These are phyloP conservation scores for Fraxinus paxiana DNA, from an alignment of 305 asterid genomes.

Conservation along the genomic window DNA sequence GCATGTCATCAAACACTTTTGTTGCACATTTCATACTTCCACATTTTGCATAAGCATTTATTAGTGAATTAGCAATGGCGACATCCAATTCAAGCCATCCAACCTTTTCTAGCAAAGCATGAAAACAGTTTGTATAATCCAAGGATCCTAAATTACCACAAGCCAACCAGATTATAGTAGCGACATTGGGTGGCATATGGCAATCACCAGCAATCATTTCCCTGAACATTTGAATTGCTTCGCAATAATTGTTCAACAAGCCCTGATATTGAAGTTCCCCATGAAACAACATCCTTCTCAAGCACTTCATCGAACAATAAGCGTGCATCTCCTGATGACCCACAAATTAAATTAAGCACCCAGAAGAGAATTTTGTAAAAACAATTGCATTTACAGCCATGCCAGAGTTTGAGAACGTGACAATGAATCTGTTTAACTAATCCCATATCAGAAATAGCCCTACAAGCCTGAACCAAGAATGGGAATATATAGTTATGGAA, in stretches of 20 bases:
- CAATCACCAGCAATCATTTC: slow-evolving; percentile 21
- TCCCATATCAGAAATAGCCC: slow-evolving; percentile 25
- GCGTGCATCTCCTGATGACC: slow-evolving; percentile 25
- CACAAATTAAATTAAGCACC: slow-evolving; percentile 24
- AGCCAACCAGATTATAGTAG: slow-evolving; percentile 42
- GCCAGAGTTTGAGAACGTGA: slow-evolving; percentile 31
- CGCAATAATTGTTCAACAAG: slow-evolving; percentile 31
- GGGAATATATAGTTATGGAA: slow-evolving; percentile 47
- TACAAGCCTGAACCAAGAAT: slow-evolving; percentile 46
- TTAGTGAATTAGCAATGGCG: slow-evolving; percentile 36
- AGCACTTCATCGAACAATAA: slow-evolving; percentile 46
- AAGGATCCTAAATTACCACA: slow-evolving; percentile 45
- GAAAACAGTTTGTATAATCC: slow-evolving; percentile 36
- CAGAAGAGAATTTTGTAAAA: slow-evolving; percentile 35
- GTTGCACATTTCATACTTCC: slow-evolving; percentile 31
- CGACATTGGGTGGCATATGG: slow-evolving; percentile 27
- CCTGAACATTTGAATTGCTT: slow-evolving; percentile 33
- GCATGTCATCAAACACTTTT: slow-evolving; percentile 29
- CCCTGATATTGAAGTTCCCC: slow-evolving; percentile 59
- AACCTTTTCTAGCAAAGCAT: slow-evolving; percentile 35
- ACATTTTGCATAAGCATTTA: slow-evolving; percentile 47
- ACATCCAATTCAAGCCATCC: slow-evolving; percentile 38
- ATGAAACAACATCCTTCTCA: slow-evolving; percentile 46
- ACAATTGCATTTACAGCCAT: slow-evolving; percentile 20
- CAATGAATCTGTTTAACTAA: slow-evolving; percentile 34